These are phyloP conservation scores for Globisporangium parvum DNA, from an alignment of 352 stramenopile genomes.

Conservation along the genomic window DNA sequence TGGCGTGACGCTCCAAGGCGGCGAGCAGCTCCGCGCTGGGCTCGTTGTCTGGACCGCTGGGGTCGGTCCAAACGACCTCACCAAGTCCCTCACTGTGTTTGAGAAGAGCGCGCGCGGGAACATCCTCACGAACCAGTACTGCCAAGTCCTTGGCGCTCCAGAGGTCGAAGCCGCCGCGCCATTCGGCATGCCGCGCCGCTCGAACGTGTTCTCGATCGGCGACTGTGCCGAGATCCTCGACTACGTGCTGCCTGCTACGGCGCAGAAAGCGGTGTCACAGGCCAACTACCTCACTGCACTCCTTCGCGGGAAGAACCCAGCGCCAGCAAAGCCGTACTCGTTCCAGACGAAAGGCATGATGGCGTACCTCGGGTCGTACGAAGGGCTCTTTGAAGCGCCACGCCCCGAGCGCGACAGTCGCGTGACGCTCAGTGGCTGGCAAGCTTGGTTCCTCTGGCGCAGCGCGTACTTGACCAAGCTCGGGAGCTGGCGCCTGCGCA, in stretches of 20 bases:
- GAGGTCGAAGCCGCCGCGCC: slow-evolving; percentile 49
- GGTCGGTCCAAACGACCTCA: slow-evolving; percentile 75
- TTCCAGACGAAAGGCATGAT: slow-evolving; percentile 90
- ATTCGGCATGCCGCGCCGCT: slow-evolving; percentile 59
- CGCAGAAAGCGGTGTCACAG: slow-evolving; percentile 87
- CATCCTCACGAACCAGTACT: slow-evolving; percentile 81
- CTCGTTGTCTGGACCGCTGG: slow-evolving; percentile 77
- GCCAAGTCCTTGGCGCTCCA: slow-evolving; percentile 58
- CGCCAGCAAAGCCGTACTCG: slow-evolving; percentile 47
- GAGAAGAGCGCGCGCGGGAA: slow-evolving; percentile 78
- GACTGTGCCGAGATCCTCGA: slow-evolving; percentile 89
- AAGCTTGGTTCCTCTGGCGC: slow-evolving; percentile 91
- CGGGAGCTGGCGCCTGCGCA: slow-evolving; percentile 88
- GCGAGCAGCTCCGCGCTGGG: slow-evolving; percentile 48
- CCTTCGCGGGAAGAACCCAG: slow-evolving; percentile 46
- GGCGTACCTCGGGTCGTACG: slow-evolving; percentile 91
- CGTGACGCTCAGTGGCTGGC: slow-evolving; percentile 76
- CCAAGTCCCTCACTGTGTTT: slow-evolving; percentile 62
- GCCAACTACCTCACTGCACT: slow-evolving; percentile 56
- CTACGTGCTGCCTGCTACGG: slow-evolving; percentile 87
- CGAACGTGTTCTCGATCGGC: slow-evolving; percentile 93
- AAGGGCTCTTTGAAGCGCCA: slow-evolving; percentile 86
- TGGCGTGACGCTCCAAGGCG: slow-evolving; percentile 55
- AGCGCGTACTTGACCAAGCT: slow-evolving; percentile 96
- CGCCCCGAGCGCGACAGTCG: slow-evolving; percentile 30